Evolutionary conservation across 164 flowering plant genomes (phyloP).

Genomic region (Chimonanthus salicifolius): DNA sequence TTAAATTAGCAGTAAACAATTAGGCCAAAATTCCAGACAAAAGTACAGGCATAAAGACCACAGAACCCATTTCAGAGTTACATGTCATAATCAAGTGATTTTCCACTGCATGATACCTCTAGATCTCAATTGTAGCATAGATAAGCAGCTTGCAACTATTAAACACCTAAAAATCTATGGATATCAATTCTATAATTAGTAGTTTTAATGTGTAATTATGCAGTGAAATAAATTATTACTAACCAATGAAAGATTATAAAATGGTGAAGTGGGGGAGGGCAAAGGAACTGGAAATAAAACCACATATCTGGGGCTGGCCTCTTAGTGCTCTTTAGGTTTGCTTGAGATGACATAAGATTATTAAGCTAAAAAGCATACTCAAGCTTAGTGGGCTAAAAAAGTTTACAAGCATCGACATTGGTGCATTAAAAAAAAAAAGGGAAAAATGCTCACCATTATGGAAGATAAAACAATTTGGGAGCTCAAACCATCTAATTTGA

Average conservation of each 20-base stretch:
- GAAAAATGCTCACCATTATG: slow-evolving; percentile 63
- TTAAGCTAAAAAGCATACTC: neutral
- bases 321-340: neutral
- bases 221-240: neutral
- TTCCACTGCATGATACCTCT: neutral
- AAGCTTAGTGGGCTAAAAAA: neutral
- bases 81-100: too few relatives aligned
- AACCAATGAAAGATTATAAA: neutral
- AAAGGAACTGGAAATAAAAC: neutral
- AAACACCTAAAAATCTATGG: too few relatives aligned
- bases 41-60: too few relatives aligned
- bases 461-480: slow-evolving; percentile 95
- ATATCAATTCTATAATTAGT: too few relatives aligned
- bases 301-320: neutral
- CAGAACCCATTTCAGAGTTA: too few relatives aligned
- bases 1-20: too few relatives aligned
- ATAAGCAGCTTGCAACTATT: neutral
- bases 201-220: too few relatives aligned
- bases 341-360: neutral
- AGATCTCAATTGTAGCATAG: neutral
- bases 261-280: neutral
- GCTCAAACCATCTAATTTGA: slow-evolving; percentile 91
- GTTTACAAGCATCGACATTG: neutral
- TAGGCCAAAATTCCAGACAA: too few relatives aligned
- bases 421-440: neutral